These are phyloP conservation scores for Epithele typhae DNA, from an alignment of 768 basidiomycete species.

Conservation along the genomic window DNA sequence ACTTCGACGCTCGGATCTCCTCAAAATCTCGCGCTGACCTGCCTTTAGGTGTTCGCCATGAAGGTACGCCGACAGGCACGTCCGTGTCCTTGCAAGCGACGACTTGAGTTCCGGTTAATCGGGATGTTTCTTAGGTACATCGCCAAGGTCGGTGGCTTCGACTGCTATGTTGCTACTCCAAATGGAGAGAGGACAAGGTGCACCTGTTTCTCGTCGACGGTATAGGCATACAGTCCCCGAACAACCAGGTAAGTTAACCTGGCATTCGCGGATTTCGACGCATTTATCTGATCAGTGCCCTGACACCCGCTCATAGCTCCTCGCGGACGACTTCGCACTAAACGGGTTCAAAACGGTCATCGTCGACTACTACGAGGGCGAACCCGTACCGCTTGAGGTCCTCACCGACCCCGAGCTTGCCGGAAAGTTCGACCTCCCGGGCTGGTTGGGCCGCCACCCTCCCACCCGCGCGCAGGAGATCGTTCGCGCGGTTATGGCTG, in stretches of 20 bases:
- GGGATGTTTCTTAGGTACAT: slow-evolving; percentile 25
- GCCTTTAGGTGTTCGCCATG: slow-evolving; percentile 30
- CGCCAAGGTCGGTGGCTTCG: slow-evolving; percentile 32
- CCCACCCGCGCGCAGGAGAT: slow-evolving; percentile 25
- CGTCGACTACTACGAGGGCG: slow-evolving; percentile 35
- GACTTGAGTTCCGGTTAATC: background rate
- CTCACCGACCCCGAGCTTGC: background rate
- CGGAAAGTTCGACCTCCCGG: slow-evolving; percentile 23
- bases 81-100: background rate
- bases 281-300: too few relatives aligned
- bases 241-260: slow-evolving; percentile 21
- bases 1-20: background rate
- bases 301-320: slow-evolving; percentile 26
- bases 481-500: slow-evolving; percentile 53
- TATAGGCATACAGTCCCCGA: slow-evolving; percentile 25
- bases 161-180: slow-evolving; percentile 38
- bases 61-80: slow-evolving; percentile 32
- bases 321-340: slow-evolving; percentile 39
- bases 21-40: background rate
- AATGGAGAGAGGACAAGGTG: slow-evolving; percentile 34
- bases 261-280: too few relatives aligned
- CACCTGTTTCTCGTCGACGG: slow-evolving; percentile 35
- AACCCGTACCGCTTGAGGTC: slow-evolving; percentile 25
- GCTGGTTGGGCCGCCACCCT: slow-evolving; percentile 34
- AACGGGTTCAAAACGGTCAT: slow-evolving; percentile 36